phyloP scores from a whole-genome alignment of 441 rosid genomes.

The Erysimum pusillum region DNA sequence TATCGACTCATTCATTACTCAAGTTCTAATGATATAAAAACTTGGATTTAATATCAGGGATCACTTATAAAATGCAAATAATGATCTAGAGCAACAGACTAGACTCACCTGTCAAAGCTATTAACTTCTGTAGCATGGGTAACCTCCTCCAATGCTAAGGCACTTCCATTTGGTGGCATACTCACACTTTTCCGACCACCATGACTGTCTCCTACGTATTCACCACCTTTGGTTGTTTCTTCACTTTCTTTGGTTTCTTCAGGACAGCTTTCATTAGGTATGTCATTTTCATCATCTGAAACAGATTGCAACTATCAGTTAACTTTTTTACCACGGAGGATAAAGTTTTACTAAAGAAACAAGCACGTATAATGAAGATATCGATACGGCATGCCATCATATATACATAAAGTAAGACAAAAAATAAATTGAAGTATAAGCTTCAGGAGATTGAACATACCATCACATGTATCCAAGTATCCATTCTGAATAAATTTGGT shows the following conservation, averaged over 20 bases:
- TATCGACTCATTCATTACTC: not conserved
- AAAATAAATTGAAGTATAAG: not conserved
- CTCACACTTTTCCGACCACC: slow-evolving; percentile 43
- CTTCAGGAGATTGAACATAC: slow-evolving; percentile 52
- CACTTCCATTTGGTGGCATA: slow-evolving; percentile 50
- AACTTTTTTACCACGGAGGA: slow-evolving; percentile 39
- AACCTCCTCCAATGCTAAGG: slow-evolving; percentile 48
- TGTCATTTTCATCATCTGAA: slow-evolving; percentile 56
- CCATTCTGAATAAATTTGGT: slow-evolving; percentile 71
- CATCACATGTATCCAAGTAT: slow-evolving; percentile 66
- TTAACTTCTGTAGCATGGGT: slow-evolving; percentile 43
- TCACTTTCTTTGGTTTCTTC: slow-evolving; percentile 45
- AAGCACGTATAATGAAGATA: slow-evolving; percentile 14
- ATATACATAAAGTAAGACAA: not conserved
- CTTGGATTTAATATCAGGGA: not conserved
- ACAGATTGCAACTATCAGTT: slow-evolving; percentile 46
- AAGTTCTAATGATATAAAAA: slow-evolving; percentile 8
- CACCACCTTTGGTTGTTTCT: slow-evolving; percentile 40
- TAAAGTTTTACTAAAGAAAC: slow-evolving; percentile 22
- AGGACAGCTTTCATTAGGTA: slow-evolving; percentile 42
- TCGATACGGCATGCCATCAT: not conserved
- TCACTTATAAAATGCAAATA: slow-evolving; percentile 22
- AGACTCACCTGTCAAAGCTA: slow-evolving; percentile 56
- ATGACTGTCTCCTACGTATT: slow-evolving; percentile 42
- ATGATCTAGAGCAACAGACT: slow-evolving; percentile 24